These are phyloP conservation scores for Annulohypoxylon bovei DNA, from an alignment of 495 filamentous ascomycete genomes.

Conservation along the genomic window DNA sequence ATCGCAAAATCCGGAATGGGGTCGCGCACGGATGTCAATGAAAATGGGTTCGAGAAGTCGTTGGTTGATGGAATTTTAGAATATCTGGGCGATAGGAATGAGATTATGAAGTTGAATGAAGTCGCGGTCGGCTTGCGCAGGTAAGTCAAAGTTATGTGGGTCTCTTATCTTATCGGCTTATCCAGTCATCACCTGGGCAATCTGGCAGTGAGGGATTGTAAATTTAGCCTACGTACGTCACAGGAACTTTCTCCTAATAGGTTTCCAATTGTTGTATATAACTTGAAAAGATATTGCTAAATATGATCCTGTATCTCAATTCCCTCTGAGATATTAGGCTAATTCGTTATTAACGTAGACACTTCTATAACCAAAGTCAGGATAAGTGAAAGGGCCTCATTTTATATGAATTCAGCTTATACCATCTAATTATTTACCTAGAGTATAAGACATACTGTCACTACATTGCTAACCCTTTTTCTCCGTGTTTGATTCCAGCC, in stretches of 20 bases:
- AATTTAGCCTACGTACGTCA: too few species aligned
- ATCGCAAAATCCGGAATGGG: background rate
- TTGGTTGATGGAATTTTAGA: background rate
- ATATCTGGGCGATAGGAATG: background rate
- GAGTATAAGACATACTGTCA: background rate
- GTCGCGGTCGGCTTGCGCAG: background rate
- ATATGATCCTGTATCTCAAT: too few species aligned
- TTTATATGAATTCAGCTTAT: background rate
- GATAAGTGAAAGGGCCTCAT: background rate
- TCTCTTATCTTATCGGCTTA: slow-evolving; percentile 5
- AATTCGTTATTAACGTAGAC: too few species aligned
- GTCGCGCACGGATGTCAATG: background rate
- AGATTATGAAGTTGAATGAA: slow-evolving; percentile 10
- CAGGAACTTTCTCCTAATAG: too few species aligned
- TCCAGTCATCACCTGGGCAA: too few species aligned
- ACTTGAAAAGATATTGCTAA: too few species aligned
- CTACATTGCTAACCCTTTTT: background rate
- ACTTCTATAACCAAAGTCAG: too few species aligned
- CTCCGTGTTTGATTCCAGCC: background rate
- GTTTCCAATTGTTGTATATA: too few species aligned
- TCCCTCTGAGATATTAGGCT: too few species aligned
- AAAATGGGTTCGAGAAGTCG: background rate
- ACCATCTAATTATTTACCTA: too few species aligned
- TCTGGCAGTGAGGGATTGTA: too few species aligned
- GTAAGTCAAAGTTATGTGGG: background rate